Percentiles rank a stretch among this genome's conserved stretches.
Conservation (phyloP, 208 protist species). For the Acanthamoeba triangularis region DNA sequence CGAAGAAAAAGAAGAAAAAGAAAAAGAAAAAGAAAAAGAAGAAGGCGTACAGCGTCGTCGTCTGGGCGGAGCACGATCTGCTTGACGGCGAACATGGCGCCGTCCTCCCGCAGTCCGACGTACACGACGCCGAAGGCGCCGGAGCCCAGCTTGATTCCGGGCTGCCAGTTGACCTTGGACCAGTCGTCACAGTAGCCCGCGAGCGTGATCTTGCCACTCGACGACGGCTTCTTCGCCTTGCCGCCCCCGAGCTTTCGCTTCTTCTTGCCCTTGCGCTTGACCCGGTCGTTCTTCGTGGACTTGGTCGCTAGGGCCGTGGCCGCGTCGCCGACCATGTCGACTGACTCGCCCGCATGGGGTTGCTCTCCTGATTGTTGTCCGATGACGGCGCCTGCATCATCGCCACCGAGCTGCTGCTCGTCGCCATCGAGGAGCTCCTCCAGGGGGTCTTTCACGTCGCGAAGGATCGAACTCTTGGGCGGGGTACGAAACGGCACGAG, state of each 20-base stretch:
- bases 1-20: background rate
- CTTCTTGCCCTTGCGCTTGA: constrained; percentile 24
- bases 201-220: background rate
- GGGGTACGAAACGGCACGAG: background rate
- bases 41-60: background rate
- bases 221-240: background rate
- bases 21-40: background rate
- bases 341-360: too few relatives aligned
- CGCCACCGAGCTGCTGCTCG: background rate
- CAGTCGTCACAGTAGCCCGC: constrained; percentile 55
- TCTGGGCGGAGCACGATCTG: constrained; percentile 46
- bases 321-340: background rate
- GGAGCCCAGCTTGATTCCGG: constrained; percentile 30
- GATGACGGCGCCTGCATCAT: background rate
- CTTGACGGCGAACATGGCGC: constrained; percentile 75
- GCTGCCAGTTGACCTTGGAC: constrained; percentile 74
- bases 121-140: constrained; percentile 72
- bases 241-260: background rate
- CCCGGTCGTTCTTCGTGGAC: background rate
- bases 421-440: background rate
- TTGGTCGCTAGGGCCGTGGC: too few relatives aligned
- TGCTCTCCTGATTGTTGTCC: background rate
- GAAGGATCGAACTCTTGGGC: constrained; percentile 11
- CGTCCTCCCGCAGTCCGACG: constrained; percentile 33
- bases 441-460: background rate